Evolutionary conservation across 108 stramenopile species (phyloP), one percentile per base, ranked within the genome.

Genomic region (Cafeteria roenbergensis): DNA sequence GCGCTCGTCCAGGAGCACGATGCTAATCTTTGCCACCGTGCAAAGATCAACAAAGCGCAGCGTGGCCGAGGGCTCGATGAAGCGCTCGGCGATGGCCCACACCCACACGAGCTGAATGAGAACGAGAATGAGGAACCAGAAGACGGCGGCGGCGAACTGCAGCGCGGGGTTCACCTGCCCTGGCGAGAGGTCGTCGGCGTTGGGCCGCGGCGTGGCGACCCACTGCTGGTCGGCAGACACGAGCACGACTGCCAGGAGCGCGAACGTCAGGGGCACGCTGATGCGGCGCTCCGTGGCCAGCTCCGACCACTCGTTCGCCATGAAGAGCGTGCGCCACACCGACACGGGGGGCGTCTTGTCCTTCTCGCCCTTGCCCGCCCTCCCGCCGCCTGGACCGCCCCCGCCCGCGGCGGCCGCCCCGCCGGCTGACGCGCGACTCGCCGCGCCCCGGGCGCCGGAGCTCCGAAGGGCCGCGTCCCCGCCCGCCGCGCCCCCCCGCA

Each of bases 301-400:
- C 50, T 81, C 79, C 50, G 82, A 83, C 70, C 70, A 89, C 64
- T 86, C 84, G 61, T 88, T 88, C 3, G 87, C 88, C 34, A 88
- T 78, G 17, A 80, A 55, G 1, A 86, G 53, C 34, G 68, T 77
- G 22, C 83, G 64, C 83, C 83, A 84, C 21, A 75, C 76, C 34
- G 77, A 73, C 24, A 84, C 70, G 28, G 61, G 62, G 2, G 35
- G 55, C 27, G 30, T 62, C 12, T 26, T 35, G 8, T 26, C 14
- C 34, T 35, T 58, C 27, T 51, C 50, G 26, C 61, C 63, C 36
- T 63, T 63, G 48, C 30, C 57, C 3, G 29, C 33, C 2, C 52
- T 2, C 24, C 52, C 2, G 21, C 21, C 21, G n/a, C 21, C 52
- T 3, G 24, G 24, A 2, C 2, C 52, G 2, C 52, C 52, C 8